A percentile compares a stretch with the other conserved stretches of the same genome.
phyloP scores from a whole-genome alignment of 2,329 filamentous ascomycete genomes.

The Neospermospora avenae region DNA sequence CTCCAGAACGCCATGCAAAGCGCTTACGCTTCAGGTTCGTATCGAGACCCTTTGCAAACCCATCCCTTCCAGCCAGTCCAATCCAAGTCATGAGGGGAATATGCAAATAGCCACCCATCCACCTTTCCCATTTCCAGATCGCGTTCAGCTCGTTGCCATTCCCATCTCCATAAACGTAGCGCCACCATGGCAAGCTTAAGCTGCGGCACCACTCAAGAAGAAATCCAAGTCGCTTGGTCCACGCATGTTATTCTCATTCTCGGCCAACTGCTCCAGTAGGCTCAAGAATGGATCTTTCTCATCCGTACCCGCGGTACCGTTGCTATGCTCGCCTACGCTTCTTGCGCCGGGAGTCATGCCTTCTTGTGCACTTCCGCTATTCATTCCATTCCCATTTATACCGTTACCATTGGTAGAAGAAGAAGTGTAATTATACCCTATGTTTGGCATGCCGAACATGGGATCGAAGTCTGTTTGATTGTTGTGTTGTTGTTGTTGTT shows the following conservation, averaged over 20 bases:
- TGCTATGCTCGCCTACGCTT: constrained; percentile 46
- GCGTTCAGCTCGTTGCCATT: neutral
- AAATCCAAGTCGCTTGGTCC: constrained; percentile 75
- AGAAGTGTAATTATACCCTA: constrained; percentile 42
- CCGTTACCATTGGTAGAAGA: neutral
- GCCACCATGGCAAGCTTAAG: no score
- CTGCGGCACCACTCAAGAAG: constrained; percentile 50
- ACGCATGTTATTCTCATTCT: constrained; percentile 70
- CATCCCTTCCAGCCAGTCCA: neutral
- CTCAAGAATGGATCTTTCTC: constrained; percentile 80
- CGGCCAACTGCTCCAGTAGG: constrained; percentile 75
- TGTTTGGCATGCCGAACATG: constrained; percentile 56
- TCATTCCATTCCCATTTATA: neutral
- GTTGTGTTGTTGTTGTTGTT: neutral
- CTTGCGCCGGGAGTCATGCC: constrained; percentile 41
- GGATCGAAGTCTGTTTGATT: constrained; percentile 47
- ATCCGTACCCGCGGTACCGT: constrained; percentile 27
- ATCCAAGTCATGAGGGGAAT: neutral
- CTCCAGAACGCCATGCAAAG: no score
- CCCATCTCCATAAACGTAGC: neutral
- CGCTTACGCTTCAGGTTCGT: neutral
- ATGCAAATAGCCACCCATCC: neutral
- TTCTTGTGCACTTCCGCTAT: constrained; percentile 38
- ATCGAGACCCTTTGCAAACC: neutral
- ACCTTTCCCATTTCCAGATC: neutral